Conservation (phyloP, 1,139 yeast species). For the Meyerozyma elateridarum region DNA sequence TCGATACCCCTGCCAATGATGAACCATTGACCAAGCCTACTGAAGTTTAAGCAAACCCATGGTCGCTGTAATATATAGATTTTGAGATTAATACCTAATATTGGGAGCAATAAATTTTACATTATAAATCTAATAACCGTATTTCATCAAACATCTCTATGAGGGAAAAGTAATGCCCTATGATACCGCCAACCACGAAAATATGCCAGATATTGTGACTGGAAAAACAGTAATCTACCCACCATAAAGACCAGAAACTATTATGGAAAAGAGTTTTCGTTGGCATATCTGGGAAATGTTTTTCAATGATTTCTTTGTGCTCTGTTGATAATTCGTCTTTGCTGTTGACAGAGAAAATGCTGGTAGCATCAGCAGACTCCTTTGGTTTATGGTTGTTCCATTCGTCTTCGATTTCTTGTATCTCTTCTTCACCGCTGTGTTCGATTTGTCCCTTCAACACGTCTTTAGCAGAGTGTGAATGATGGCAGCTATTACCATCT, state of each 20-base stretch:
- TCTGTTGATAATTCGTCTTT: constrained; percentile 18
- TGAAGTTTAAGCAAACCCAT: constrained; percentile 2
- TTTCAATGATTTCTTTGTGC: constrained; percentile 35
- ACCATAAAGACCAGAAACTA: constrained; percentile 68
- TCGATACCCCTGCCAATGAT: background rate
- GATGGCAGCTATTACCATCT: constrained; percentile 24
- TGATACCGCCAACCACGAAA: constrained; percentile 80
- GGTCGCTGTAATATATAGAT: constrained; percentile 1
- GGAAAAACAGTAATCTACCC: constrained; percentile 70
- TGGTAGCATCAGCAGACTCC: constrained; percentile 8
- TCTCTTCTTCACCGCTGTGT: constrained; percentile 41
- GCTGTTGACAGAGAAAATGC: constrained; percentile 8
- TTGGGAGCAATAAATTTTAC: background rate
- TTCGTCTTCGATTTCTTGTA: constrained; percentile 33
- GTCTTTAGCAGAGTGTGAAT: constrained; percentile 28
- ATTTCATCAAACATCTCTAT: constrained; percentile 55
- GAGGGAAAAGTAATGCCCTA: constrained; percentile 79
- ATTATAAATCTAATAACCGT: background rate
- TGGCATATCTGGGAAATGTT: constrained; percentile 55
- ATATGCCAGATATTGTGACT: constrained; percentile 95
- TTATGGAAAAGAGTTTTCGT: constrained; percentile 35
- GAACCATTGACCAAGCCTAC: constrained; percentile 2
- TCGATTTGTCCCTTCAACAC: constrained; percentile 35
- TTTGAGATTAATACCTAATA: constrained; percentile 3
- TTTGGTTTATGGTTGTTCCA: constrained; percentile 12